These are phyloP conservation scores for Pharus latifolius DNA, from an alignment of 176 grass and related monocot genomes.

Conservation along the genomic window DNA sequence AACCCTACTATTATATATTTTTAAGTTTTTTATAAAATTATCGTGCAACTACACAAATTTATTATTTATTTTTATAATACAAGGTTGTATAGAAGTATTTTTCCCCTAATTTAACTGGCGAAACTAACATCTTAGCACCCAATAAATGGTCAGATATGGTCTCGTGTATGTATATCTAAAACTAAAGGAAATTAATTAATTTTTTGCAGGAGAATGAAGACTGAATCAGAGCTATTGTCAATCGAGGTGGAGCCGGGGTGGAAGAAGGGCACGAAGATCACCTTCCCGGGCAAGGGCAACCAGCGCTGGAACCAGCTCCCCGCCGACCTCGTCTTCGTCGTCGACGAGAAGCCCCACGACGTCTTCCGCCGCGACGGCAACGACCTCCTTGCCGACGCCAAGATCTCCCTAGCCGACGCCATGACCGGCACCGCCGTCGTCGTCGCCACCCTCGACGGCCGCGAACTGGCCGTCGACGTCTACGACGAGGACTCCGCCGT, in stretches of 20 bases:
- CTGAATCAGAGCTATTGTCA: conserved; percentile 47
- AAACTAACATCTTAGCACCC: no score
- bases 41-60: no score
- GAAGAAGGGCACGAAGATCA: conserved; percentile 85
- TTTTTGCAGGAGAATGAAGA: conserved; percentile 44
- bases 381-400: conserved; percentile 31
- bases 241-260: conserved; percentile 83
- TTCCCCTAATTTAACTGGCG: no score
- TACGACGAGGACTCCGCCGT: conserved; percentile 20
- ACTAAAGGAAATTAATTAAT: no score
- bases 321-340: conserved; percentile 50
- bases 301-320: conserved; percentile 26
- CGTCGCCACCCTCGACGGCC: conserved; percentile 40
- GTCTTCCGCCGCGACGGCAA: conserved; percentile 58
- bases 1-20: no score
- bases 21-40: no score
- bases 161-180: no score
- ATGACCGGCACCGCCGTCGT: conserved; percentile 33
- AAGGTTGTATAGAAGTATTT: no score
- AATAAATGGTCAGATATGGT: no score
- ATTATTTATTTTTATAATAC: no score
- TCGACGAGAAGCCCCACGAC: conserved; percentile 65
- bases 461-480: conserved; percentile 31
- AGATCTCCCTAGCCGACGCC: conserved; percentile 44
- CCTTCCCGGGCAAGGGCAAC: conserved; percentile 53